Evolutionary conservation across 2,329 filamentous ascomycete species (phyloP).

Genomic region (Colletotrichum plurivorum): DNA sequence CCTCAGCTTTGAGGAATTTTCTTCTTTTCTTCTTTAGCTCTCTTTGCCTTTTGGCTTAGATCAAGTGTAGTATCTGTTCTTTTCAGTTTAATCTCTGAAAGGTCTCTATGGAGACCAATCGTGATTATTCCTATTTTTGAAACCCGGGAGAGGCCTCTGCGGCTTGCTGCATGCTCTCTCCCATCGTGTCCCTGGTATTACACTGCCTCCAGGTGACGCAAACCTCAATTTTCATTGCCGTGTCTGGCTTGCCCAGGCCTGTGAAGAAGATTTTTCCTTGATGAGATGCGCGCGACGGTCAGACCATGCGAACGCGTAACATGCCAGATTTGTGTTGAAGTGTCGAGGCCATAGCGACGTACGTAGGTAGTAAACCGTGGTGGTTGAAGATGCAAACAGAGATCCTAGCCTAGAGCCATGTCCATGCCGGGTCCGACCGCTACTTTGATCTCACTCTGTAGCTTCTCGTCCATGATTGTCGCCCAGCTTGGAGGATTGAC

Average conservation of each 20-base stretch:
- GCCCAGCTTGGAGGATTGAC: too few species aligned
- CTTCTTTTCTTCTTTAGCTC: constrained; percentile 45
- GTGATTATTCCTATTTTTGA: constrained; percentile 83
- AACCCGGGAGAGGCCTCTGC: constrained; percentile 65
- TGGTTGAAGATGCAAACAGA: too few species aligned
- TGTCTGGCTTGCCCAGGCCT: constrained; percentile 62
- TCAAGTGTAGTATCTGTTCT: constrained; percentile 87
- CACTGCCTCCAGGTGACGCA: constrained; percentile 80
- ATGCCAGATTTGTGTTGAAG: neutral
- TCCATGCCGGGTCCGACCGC: too few species aligned
- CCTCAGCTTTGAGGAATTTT: constrained; percentile 46
- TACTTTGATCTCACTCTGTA: too few species aligned
- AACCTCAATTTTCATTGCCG: constrained; percentile 71
- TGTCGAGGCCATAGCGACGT: neutral
- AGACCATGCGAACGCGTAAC: neutral
- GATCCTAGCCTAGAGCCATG: too few species aligned
- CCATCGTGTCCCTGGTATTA: constrained; percentile 80
- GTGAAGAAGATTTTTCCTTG: constrained; percentile 65
- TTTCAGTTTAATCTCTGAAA: constrained; percentile 89
- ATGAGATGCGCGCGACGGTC: too few species aligned
- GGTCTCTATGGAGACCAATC: constrained; percentile 73
- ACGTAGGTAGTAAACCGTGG: too few species aligned
- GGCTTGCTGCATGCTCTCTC: constrained; percentile 73
- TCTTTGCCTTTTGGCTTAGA: constrained; percentile 67
- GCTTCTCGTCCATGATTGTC: too few species aligned